These are phyloP conservation scores for Ascoidea asiatica DNA, from an alignment of 805 yeast genomes.

Conservation along the genomic window DNA sequence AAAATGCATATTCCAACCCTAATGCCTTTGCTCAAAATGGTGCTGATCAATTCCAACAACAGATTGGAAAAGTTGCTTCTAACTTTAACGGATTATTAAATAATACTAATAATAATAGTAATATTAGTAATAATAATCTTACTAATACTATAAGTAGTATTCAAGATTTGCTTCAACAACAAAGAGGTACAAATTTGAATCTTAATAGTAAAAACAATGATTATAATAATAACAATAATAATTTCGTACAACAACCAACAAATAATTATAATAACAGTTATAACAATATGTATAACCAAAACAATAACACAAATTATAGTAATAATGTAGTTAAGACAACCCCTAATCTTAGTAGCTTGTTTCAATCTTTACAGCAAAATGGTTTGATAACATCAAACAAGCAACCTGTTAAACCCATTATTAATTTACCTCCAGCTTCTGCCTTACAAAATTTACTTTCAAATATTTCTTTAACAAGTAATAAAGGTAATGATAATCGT, in stretches of 20 bases:
- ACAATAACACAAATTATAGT: neutral
- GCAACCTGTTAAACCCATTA: constrained; percentile 3
- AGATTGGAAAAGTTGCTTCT: too few relatives aligned
- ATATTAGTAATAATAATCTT: too few relatives aligned
- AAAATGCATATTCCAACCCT: neutral
- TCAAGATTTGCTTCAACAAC: too few relatives aligned
- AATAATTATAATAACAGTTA: neutral
- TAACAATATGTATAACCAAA: too few relatives aligned
- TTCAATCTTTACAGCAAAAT: constrained; percentile 20
- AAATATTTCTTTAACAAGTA: constrained; percentile 1
- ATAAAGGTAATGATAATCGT: neutral
- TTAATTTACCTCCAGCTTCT: constrained; percentile 7
- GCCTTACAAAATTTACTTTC: constrained; percentile 7
- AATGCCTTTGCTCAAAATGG: too few relatives aligned
- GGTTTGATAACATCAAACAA: constrained; percentile 16
- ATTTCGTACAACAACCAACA: neutral
- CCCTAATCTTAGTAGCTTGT: constrained; percentile 18
- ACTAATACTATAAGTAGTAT: too few relatives aligned
- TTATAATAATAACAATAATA: constrained; percentile 9
- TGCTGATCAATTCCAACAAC: too few relatives aligned
- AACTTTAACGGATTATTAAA: too few relatives aligned
- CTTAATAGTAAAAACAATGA: neutral
- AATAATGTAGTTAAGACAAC: constrained; percentile 6
- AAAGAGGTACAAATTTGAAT: too few relatives aligned
- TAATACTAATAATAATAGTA: too few relatives aligned